phyloP scores from a whole-genome alignment of 2,329 filamentous ascomycete species.

The Periconia digitata region DNA sequence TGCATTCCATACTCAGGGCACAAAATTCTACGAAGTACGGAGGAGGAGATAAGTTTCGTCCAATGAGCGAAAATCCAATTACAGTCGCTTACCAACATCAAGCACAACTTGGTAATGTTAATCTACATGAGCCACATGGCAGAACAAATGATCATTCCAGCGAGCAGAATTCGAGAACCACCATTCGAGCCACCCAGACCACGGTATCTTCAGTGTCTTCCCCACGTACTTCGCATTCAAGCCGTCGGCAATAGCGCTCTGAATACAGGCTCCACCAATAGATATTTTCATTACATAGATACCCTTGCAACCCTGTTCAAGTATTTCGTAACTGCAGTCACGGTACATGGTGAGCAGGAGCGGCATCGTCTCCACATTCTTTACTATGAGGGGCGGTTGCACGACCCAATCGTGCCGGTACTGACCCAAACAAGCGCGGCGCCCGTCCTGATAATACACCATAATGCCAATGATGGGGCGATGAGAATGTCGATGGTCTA shows the following conservation, averaged over 20 bases:
- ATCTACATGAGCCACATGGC: neutral
- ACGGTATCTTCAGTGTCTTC: conserved; percentile 1
- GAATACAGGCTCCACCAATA: too few species aligned
- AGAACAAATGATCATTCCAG: neutral
- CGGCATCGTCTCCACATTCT: neutral
- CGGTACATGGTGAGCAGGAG: too few species aligned
- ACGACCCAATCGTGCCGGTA: conserved; percentile 3
- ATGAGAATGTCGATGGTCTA: neutral
- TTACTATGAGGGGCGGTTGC: neutral
- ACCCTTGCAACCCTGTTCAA: too few species aligned
- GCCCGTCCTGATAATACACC: conserved; percentile 1
- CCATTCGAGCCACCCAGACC: conserved; percentile 3
- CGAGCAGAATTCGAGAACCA: neutral
- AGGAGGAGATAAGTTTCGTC: too few species aligned
- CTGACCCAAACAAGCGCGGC: neutral
- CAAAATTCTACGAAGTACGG: too few species aligned
- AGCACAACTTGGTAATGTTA: too few species aligned
- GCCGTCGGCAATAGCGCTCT: neutral
- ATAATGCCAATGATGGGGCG: conserved; percentile 1
- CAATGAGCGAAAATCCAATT: too few species aligned
- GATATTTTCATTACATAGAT: too few species aligned
- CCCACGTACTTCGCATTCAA: neutral
- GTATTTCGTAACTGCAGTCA: too few species aligned
- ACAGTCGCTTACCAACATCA: too few species aligned
- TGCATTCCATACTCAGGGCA: too few species aligned